Evolutionary conservation across 2,329 filamentous ascomycete genomes (phyloP).

Genomic region (Lachnellula subtilissima): DNA sequence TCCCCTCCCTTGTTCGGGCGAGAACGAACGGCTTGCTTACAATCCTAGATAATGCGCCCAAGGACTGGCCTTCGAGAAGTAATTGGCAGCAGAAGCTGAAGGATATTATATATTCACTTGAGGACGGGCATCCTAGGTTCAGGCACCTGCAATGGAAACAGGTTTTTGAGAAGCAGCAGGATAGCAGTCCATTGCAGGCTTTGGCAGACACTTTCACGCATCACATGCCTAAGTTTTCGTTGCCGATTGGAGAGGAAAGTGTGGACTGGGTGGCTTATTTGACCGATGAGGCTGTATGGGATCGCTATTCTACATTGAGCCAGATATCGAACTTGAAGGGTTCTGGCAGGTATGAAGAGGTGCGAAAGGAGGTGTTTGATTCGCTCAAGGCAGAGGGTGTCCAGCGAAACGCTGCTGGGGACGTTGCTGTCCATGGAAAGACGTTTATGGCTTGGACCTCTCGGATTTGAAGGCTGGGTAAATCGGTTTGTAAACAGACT

Average conservation of each 20-base stretch:
- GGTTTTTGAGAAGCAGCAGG: constrained; percentile 57
- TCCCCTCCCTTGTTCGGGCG: constrained; percentile 12
- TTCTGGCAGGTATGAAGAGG: constrained; percentile 43
- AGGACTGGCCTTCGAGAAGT: constrained; percentile 49
- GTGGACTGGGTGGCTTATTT: constrained; percentile 56
- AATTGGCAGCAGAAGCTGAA: constrained; percentile 60
- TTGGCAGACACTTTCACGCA: constrained; percentile 39
- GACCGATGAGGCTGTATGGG: constrained; percentile 56
- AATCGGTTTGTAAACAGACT: background rate
- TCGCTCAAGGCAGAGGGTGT: constrained; percentile 49
- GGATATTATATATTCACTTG: constrained; percentile 49
- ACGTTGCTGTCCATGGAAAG: constrained; percentile 59
- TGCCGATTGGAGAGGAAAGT: constrained; percentile 54
- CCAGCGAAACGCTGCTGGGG: constrained; percentile 54
- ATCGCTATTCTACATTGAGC: constrained; percentile 60
- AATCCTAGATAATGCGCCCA: constrained; percentile 57
- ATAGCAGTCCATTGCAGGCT: constrained; percentile 47
- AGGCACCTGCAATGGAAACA: constrained; percentile 59
- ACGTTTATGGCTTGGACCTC: constrained; percentile 61
- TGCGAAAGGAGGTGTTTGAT: constrained; percentile 48
- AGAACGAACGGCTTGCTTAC: constrained; percentile 4
- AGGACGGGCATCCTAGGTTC: constrained; percentile 60
- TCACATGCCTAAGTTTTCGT: constrained; percentile 47
- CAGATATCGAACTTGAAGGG: constrained; percentile 56
- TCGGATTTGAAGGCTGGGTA: constrained; percentile 32